Conservation (phyloP, 2,329 filamentous ascomycete genomes). For the Beauveria brongniartii region DNA sequence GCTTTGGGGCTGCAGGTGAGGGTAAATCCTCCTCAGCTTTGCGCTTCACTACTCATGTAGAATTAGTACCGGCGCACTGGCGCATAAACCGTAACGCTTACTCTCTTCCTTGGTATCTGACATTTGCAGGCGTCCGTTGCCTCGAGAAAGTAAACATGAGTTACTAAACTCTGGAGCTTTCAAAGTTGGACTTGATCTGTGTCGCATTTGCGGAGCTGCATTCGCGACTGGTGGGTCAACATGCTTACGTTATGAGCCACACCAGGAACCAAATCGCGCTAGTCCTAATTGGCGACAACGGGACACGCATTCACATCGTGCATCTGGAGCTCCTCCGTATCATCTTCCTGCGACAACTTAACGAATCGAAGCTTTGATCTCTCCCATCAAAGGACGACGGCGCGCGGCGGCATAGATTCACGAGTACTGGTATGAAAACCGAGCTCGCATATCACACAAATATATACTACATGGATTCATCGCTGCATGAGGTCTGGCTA, state of each 20-base stretch:
- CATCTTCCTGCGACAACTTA: constrained; percentile 6
- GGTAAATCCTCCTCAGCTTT: constrained; percentile 62
- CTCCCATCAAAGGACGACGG: neutral
- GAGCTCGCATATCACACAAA: neutral
- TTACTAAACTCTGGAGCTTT: neutral
- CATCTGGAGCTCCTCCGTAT: constrained; percentile 19
- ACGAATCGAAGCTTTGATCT: neutral
- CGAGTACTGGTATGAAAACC: neutral
- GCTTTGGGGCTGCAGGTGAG: constrained; percentile 55
- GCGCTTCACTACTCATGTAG: constrained; percentile 49
- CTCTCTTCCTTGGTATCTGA: constrained; percentile 31
- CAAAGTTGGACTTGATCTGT: neutral
- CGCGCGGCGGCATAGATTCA: neutral
- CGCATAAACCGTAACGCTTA: constrained; percentile 16
- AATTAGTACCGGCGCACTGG: constrained; percentile 4
- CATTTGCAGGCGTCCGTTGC: constrained; percentile 15
- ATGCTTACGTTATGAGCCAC: constrained; percentile 23
- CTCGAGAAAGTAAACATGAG: neutral
- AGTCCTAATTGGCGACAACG: constrained; percentile 22
- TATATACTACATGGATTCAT: constrained; percentile 59
- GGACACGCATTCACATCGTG: constrained; percentile 28
- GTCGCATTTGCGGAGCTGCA: constrained; percentile 6
- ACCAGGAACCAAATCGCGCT: constrained; percentile 17
- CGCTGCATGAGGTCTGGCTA: constrained; percentile 87
- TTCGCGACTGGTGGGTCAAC: neutral